Evolutionary conservation across 2,329 filamentous ascomycete genomes (phyloP), one percentile per base, ranked within the genome.

Genomic region (Bipolaris oryzae): DNA sequence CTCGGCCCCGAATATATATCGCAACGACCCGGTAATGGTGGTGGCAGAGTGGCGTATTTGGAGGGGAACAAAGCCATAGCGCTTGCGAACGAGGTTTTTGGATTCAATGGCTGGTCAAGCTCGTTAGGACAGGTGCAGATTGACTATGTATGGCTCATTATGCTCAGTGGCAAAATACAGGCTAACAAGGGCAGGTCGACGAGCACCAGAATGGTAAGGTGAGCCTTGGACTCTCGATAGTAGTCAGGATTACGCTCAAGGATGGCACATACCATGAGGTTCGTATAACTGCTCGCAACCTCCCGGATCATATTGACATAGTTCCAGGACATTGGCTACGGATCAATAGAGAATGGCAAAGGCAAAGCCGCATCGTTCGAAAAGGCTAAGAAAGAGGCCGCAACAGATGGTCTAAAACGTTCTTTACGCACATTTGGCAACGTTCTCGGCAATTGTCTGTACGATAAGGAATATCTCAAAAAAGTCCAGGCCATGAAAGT

Each of bases 311-410:
- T 31, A 21, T 55, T 65, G 39, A 68, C 61, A 7, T 42, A 25
- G 7, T 16, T 50, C n/a, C 54, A 86, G 84, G 95, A 99, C 73
- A 89, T 98, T 60, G 95, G 95, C 25, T 99, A 99, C 71, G 95
- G 95, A 7, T 91, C 95, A 65, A 96, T 96, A 67, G 94, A 98
- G 76, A 99, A 99, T 71, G 92, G 89, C 76, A 96, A 94, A 77
- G 90, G 91, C 53, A 99, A 99, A 79, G 94, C 93, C 3, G 89
- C 91, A 49, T 95, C 94, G 0, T 99, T 98, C 70, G 95, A 99
- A 75, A 99, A 99, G 78, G 93, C 95, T 1, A 99, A 98, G 81
- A 99, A 99, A 76, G 93, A 98, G 79, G 96, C 92, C 7, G 96
- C 92, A 2, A 98, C 96, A 9, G 95, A 99, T 78, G 95, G 88